Evolutionary conservation across 768 basidiomycete genomes (phyloP).

Genomic region (Daedaleopsis sinensis): DNA sequence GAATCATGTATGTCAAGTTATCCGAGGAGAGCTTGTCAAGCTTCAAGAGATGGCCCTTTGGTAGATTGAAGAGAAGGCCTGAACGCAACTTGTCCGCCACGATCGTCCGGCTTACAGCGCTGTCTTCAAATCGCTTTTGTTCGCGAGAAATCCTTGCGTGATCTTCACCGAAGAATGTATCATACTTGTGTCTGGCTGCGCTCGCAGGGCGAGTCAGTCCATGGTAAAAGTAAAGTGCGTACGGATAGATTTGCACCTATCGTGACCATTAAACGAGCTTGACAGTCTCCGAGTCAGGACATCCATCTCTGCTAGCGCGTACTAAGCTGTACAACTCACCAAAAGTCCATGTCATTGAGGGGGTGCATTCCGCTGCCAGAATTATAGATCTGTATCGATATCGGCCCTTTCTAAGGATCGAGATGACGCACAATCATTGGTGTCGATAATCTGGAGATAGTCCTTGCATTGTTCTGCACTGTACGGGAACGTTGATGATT

Average conservation of each 20-base stretch:
- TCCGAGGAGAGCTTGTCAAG: constrained; percentile 27
- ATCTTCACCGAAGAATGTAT: constrained; percentile 30
- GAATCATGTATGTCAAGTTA: constrained; percentile 24
- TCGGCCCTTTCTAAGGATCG: neutral
- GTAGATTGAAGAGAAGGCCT: constrained; percentile 19
- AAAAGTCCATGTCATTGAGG: constrained; percentile 18
- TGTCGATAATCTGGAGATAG: constrained; percentile 19
- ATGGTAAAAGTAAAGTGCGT: neutral
- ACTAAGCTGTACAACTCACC: constrained; percentile 7
- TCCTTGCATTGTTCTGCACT: constrained; percentile 23
- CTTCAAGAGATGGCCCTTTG: constrained; percentile 10
- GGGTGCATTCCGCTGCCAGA: neutral
- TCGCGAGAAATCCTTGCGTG: constrained; percentile 26
- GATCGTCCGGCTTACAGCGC: neutral
- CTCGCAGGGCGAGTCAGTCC: neutral
- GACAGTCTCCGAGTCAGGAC: too few relatives aligned
- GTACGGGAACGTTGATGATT: constrained; percentile 29
- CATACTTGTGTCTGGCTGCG: constrained; percentile 24
- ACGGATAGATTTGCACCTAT: constrained; percentile 15
- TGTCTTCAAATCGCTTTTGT: constrained; percentile 18
- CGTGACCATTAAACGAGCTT: constrained; percentile 25
- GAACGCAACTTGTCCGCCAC: constrained; percentile 4
- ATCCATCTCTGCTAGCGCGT: too few relatives aligned
- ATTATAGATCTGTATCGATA: neutral
- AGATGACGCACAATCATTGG: constrained; percentile 9